Evolutionary conservation across 495 filamentous ascomycete species (phyloP), one percentile per base, ranked within the genome.

Genomic region (Annulohypoxylon maeteangense): DNA sequence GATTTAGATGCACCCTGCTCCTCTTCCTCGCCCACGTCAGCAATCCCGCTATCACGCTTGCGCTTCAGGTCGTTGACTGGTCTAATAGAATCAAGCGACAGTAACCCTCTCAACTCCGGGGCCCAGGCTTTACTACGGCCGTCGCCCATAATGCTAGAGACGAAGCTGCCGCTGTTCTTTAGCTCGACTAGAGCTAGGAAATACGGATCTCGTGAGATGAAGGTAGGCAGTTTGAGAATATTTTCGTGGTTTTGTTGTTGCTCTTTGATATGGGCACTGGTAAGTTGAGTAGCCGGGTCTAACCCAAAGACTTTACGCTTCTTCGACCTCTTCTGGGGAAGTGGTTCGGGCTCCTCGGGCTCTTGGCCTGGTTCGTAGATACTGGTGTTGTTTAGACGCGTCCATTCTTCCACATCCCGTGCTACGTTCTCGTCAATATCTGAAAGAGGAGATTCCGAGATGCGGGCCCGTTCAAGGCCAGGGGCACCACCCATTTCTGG

Each of bases 11-110:
- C 80, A 36, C 77, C 79, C 56, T 87, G 88, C 47, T 90, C 88
- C 32, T 89, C 85, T 57, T 90, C 90, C 51, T 83, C 86, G 22
- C 85, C 87, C 76, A 96, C 84, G 76, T 94, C 93, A 32, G 91
- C 91, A 58, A 96, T 87, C 8, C 93, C 94, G 71, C 89, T 93
- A 77, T 97, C 95, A 40, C 95, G 90, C 85, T 99, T 99, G 59
- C 96, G 83, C 87, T 98, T 99, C 50, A 95, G 85, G 40, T 95
- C 93, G 50, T 92, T 91, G 11, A 90, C 85, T 51, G 87, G 88
- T 61, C 90, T 88, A 16, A 97, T 87, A 8, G 91, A 87, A 65
- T 94, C 92, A 32, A 98, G 83, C 34, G 93, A 95, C 23, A 98
- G 79, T 57, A 99, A 85, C 7, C 89, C 92, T 67, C 92, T 90